Evolutionary conservation across 2,329 filamentous ascomycete genomes (phyloP), one percentile per base, ranked within the genome.

Genomic region (Colletotrichum sp.): DNA sequence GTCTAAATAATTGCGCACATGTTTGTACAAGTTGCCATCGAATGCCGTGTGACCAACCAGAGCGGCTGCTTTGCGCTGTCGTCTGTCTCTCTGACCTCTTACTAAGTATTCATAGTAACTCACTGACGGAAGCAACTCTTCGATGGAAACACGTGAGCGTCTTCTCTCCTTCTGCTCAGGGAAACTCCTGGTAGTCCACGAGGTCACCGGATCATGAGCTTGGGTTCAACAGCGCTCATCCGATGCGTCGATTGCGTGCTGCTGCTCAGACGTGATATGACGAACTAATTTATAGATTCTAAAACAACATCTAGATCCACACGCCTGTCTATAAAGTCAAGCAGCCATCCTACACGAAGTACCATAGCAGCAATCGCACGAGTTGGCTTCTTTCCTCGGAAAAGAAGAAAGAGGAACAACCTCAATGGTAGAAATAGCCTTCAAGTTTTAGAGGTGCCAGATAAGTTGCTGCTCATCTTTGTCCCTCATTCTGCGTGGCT

Each of bases 381-480:
- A 34, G 32, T 34, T 0, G 32, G 32, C 32, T 34, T 34, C 32
- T 48, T n/a, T 21, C 18, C 10, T 48, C 43, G 13, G n/a, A 21
- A 13, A 5, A 13, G 43, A 21, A 52, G 43, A 21, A 21, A 5
- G n/a, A n/a, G 18, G 3, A 21, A 5, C n/a, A 1, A 52, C 9
- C n/a, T 52, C 1, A 0, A 36, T 16, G 34, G 1, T 16, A 36
- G 34, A 36, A 0, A 15, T 36, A 4, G 13, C 34, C 0, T 36
- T 36, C 0, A 8, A 36, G 5, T 48, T 21, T 48, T 48, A 2
- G 8, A n/a, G 10, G 5, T 12, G 0, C 9, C 0, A 12, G 18
- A 13, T 48, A 48, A 4, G 18, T 48, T 7, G 18, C 18, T 48
- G 10, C n/a, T 21, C 43, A 48, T 21, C 10, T 3, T 21, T 5